Base-by-base conservation (phyloP, 257 asterid species). In the Schizonepeta tenuifolia region DNA sequence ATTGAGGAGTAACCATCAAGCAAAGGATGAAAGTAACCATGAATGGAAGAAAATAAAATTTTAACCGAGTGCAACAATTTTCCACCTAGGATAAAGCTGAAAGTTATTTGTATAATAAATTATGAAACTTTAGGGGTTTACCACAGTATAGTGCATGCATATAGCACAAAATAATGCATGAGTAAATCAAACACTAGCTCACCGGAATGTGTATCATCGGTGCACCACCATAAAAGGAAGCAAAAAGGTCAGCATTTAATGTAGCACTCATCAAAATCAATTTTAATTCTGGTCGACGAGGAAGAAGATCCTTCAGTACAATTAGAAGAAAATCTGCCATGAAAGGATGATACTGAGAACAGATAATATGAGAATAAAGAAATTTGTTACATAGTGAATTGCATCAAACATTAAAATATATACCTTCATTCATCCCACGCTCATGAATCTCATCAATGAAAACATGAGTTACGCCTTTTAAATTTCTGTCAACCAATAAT, bases 401-500 rank as follows among this genome's bases (percentile, higher is more conserved):
- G 41, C 33, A 55, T 56, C 62, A 71, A 63, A 43, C 21, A 75
- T n/a, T n/a, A n/a, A n/a, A n/a, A n/a, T n/a, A n/a, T 51, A 18
- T 83, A 92, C 96, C 98, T 88, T 92, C 98, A 83, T 92, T 92
- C 98, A 92, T 92, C 69, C 98, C 96, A 33, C 96, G 96, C 85
- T 92, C 98, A 77, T 92, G 98, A 86, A 92, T 92, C 83, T 92
- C 98, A 78, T 92, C 98, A 69, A 92, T 91, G 73, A 90, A 79
- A 70, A 92, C 96, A 79, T 92, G 97, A 69, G 94, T 90, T 55
- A 87, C 84, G 60, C 98, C 98, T 82, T 84, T 89, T 80, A 92
- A 83, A 51, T 84, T 84, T 84, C 96, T 83, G 82, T 92, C 98
- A 75, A 90, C 84, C 81, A 92, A 86, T 65, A 90, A 86, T 83